phyloP scores from a whole-genome alignment of 352 stramenopile genomes.

The Thraustochytrium sp. region DNA sequence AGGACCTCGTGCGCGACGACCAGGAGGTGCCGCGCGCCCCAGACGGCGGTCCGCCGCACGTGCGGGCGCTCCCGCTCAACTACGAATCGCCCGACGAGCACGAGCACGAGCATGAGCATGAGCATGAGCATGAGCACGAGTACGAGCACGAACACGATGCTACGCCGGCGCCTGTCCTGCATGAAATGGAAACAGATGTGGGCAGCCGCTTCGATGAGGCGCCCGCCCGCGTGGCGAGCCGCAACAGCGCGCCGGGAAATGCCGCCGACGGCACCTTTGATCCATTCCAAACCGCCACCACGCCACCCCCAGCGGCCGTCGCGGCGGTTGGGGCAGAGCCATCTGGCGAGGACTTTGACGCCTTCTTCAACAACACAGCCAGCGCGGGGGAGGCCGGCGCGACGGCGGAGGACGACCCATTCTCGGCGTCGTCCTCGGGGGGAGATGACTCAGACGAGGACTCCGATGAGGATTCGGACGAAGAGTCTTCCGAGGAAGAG shows the following conservation, averaged over 20 bases:
- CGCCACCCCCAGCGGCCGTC: not conserved
- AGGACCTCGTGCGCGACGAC: constrained; percentile 5
- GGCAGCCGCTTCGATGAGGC: too few relatives aligned
- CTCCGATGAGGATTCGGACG: not conserved
- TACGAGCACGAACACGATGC: not conserved
- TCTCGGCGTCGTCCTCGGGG: not conserved
- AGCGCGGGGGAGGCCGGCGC: not conserved
- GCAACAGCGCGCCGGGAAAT: too few relatives aligned
- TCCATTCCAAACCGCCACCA: too few relatives aligned
- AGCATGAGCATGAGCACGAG: not conserved
- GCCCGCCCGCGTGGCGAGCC: too few relatives aligned
- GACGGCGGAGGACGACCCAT: not conserved
- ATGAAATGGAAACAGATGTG: too few relatives aligned
- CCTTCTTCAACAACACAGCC: not conserved
- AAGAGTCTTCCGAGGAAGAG: not conserved
- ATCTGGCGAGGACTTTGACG: constrained; percentile 7
- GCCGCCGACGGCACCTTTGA: too few relatives aligned
- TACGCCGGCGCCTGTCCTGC: not conserved
- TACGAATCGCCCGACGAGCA: not conserved
- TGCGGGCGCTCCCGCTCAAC: not conserved
- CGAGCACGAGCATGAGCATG: not conserved
- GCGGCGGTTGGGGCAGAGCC: too few relatives aligned
- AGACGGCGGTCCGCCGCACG: not conserved
- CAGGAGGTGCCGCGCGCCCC: not conserved
- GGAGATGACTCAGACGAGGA: not conserved